phyloP scores from a whole-genome alignment of 2,329 filamentous ascomycete species.

The Pseudogymnoascus sp. region DNA sequence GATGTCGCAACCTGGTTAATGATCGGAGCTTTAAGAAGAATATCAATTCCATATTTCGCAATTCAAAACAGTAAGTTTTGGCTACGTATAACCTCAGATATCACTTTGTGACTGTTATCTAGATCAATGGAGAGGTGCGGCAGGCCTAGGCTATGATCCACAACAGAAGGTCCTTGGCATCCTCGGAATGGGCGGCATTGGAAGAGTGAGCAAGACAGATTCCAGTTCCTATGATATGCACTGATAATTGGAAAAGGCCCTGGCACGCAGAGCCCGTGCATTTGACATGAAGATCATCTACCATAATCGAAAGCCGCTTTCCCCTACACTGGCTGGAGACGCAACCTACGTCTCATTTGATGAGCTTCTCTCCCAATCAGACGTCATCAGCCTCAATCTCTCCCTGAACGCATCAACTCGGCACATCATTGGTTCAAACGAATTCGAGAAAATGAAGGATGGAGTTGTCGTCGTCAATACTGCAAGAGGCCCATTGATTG shows the following conservation, averaged over 20 bases:
- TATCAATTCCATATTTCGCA: conserved; percentile 38
- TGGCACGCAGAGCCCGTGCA: conserved; percentile 59
- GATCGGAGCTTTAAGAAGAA: conserved; percentile 65
- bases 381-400: conserved; percentile 69
- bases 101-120: background rate
- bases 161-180: conserved; percentile 68
- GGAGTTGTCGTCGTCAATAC: conserved; percentile 72
- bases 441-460: conserved; percentile 69
- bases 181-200: conserved; percentile 79
- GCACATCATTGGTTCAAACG: conserved; percentile 58
- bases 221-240: background rate
- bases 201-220: conserved; percentile 26
- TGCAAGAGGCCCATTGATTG: conserved; percentile 67
- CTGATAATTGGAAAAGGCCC: conserved; percentile 37
- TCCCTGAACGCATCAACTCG: conserved; percentile 64
- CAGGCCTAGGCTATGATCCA: conserved; percentile 45
- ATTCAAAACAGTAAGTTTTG: background rate
- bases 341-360: conserved; percentile 65
- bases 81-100: background rate
- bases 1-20: conserved; percentile 71
- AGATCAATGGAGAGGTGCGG: conserved; percentile 40
- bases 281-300: conserved; percentile 70
- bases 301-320: conserved; percentile 56
- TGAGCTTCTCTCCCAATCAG: conserved; percentile 54
- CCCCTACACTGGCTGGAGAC: conserved; percentile 38